Evolutionary conservation across 148 eudicot species (phyloP).

Genomic region (Rhododendron williamsianum): DNA sequence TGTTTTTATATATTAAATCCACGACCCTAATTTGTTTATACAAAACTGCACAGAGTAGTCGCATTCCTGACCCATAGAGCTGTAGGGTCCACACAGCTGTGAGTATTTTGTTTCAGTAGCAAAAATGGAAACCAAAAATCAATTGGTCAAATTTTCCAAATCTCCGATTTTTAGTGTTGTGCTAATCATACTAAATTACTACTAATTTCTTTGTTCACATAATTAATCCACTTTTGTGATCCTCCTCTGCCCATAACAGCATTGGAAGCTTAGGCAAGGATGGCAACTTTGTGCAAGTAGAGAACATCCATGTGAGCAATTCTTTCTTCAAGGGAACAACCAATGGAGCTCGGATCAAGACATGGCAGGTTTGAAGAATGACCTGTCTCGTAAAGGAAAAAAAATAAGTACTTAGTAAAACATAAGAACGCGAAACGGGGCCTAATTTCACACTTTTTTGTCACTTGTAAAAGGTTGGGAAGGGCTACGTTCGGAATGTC

Average conservation of each 20-base stretch:
- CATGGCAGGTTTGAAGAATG: slow-evolving; percentile 43
- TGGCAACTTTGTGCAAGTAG: slow-evolving; percentile 46
- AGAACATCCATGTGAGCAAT: slow-evolving; percentile 37
- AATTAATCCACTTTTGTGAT: background rate
- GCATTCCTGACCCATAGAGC: background rate
- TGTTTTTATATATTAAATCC: too few relatives aligned
- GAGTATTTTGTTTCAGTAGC: background rate
- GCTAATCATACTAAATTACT: background rate
- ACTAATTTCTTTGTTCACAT: background rate
- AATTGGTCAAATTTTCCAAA: background rate
- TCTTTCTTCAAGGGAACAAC: slow-evolving; percentile 47
- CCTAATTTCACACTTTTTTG: background rate
- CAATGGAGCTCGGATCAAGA: slow-evolving; percentile 71
- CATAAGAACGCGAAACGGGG: too few relatives aligned
- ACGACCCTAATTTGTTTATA: too few relatives aligned
- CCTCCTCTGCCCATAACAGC: slow-evolving; percentile 20
- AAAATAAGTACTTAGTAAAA: too few relatives aligned
- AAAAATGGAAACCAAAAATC: background rate
- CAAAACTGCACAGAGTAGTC: too few relatives aligned
- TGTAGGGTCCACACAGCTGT: background rate
- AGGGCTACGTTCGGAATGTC: slow-evolving; percentile 41
- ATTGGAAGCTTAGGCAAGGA: slow-evolving; percentile 60
- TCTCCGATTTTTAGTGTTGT: background rate
- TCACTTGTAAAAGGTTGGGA: slow-evolving; percentile 35
- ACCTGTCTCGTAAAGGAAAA: too few relatives aligned